phyloP scores from a whole-genome alignment of 148 eudicot species.

The Spergularia bocconei region DNA sequence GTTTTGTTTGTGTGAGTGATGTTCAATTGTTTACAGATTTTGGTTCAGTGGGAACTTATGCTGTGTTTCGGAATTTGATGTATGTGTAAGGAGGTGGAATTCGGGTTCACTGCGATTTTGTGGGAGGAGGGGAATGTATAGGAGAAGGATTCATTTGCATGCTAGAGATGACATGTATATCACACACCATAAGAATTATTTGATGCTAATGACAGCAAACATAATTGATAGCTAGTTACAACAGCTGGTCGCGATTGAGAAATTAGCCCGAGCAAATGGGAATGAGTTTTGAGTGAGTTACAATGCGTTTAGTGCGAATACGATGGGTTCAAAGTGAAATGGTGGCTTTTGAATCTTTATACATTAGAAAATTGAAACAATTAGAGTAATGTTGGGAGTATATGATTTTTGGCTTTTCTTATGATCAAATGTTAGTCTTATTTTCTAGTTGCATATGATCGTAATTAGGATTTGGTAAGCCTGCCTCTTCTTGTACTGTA shows the following conservation, averaged over 20 bases:
- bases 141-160: not conserved
- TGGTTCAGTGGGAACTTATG: not conserved
- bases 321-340: not conserved
- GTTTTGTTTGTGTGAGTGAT: not conserved
- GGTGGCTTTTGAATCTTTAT: not conserved
- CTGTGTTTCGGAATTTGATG: not conserved
- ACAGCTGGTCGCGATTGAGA: not conserved
- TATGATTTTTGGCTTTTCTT: no score
- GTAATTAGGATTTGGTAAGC: no score
- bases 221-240: not conserved
- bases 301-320: not conserved
- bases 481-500: no score
- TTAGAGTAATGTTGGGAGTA: not conserved
- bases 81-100: not conserved
- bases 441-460: no score
- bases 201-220: conserved; percentile 7
- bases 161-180: not conserved
- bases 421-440: no score
- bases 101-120: not conserved
- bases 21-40: not conserved
- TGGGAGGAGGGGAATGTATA: not conserved
- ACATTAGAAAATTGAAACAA: not conserved
- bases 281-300: not conserved
- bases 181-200: not conserved
- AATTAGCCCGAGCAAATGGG: not conserved